Base-by-base conservation (phyloP, 148 eudicot species). In the Vaccinium darrowii region DNA sequence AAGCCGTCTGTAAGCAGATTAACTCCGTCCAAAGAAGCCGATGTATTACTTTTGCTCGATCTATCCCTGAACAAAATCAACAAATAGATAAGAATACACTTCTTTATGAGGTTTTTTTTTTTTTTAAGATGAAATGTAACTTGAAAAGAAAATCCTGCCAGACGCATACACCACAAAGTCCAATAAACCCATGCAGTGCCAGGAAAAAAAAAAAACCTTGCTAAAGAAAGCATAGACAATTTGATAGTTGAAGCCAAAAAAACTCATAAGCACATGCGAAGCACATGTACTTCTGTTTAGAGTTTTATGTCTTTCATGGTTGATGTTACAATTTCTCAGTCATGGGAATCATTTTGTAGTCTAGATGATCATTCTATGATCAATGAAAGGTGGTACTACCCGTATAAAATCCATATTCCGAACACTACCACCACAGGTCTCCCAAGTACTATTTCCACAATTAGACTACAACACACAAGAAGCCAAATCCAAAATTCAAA, bases 1-100 rank as follows among this genome's bases (percentile, higher is more conserved):
- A 92, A 87, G 56, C 89, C 81, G 65, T 94, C 95, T 39, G 94
- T 82, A 58, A 92, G 87, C 82, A 79, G 82, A 86, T 90, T 90
- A 23, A 89, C 90, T 78, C 87, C 88, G 58, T 88, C 89, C 72
- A 82, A 83, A 81, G 91, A 80, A 85, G 91, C 74, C 36, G 84
- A 83, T 84, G 82, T 57, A 76, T 83, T 83, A 73, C 87, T 90
- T 84, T 84, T 89, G 60, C 51, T 82, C 43, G 81, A 84, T 86
- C 98, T 88, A 86, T 86, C 49, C 76, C 84, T 74, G 58, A 85
- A 81, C 4, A 27, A 86, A 15, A 79, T 56, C 25, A 67, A 80
- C 53, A 54, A 82, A 85, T 30, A 51, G 52, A 83, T 51, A 57
- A 57, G 3, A 25, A 72, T 27, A 18, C 25, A 63, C 78, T 19